Percentiles rank a stretch among this genome's conserved stretches.
phyloP scores from a whole-genome alignment of 306 rosid genomes.

The Carpinus fangiana region DNA sequence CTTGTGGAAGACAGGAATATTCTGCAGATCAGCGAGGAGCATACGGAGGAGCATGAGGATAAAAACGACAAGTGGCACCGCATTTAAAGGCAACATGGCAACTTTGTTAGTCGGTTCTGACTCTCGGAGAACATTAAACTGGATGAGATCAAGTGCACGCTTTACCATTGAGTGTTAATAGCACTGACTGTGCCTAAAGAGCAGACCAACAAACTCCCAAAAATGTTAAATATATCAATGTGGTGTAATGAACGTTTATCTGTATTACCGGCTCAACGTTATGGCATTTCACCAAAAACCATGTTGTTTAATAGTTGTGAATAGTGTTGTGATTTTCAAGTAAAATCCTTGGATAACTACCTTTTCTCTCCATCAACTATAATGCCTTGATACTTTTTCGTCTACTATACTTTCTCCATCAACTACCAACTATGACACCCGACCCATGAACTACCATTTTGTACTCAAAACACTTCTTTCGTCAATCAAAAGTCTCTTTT shows the following conservation, averaged over 20 bases:
- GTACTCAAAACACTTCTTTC: too few relatives aligned
- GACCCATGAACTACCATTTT: too few relatives aligned
- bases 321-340: too few relatives aligned
- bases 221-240: slow-evolving; percentile 30
- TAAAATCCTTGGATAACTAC: too few relatives aligned
- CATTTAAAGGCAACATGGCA: slow-evolving; percentile 31
- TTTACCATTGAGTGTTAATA: slow-evolving; percentile 28
- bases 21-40: slow-evolving; percentile 42
- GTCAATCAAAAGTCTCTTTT: too few relatives aligned
- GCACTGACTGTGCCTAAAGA: slow-evolving; percentile 25
- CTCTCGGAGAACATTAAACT: slow-evolving; percentile 29
- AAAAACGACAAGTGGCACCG: slow-evolving; percentile 35
- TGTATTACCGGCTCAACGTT: too few relatives aligned
- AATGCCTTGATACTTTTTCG: too few relatives aligned
- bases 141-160: slow-evolving; percentile 25
- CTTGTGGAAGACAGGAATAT: slow-evolving; percentile 37
- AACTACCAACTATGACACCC: too few relatives aligned
- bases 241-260: slow-evolving; percentile 4
- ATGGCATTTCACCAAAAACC: too few relatives aligned
- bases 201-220: slow-evolving; percentile 2
- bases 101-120: slow-evolving; percentile 33
- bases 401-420: too few relatives aligned
- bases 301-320: too few relatives aligned
- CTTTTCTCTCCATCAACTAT: too few relatives aligned
- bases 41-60: slow-evolving; percentile 36